Evolutionary conservation across 108 stramenopile species (phyloP), one percentile per base, ranked within the genome.

Genomic region (Skeletonema potamos): DNA sequence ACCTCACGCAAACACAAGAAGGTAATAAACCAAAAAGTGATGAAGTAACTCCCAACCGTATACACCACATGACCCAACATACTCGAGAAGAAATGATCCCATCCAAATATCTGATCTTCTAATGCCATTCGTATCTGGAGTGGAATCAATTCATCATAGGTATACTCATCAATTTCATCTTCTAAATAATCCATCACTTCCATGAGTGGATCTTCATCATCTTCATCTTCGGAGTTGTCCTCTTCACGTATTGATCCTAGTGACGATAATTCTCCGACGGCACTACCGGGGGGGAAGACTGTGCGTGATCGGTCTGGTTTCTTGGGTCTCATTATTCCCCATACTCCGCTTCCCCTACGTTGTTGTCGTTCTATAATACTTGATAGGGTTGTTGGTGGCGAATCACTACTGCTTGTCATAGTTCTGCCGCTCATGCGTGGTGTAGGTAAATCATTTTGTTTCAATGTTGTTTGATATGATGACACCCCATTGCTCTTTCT

Each of bases 21-120:
- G 10, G 85, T 76, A 4, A 84, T 54, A 12, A 78, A 39, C 69
- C 69, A 76, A 56, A 70, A 86, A 3, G 73, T 72, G 13, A 87
- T 0, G 15, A 72, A 71, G 64, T 87, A 89, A 57, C 79, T 73
- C 33, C 82, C 86, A 3, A 84, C 46, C 0, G 89, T 86, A 46
- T 79, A 85, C 44, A 62, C 66, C 22, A 87, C 65, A 68, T 92
- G 92, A 24, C 92, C 92, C 24, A 90, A 67, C 36, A 88, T 72
- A 54, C 34, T 66, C n/a, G 79, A 82, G 0, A 84, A 75, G 54
- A 92, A 82, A 62, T 92, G 87, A 46, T 85, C 82, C 92, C 89
- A 92, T 8, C 89, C 92, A 70, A 92, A 90, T 6, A 92, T 71
- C 58, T 76, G 83, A 56, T 90, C 86, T 66, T 92, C 92, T 51